Base-by-base conservation (phyloP, 1,284 basidiomycete genomes). In the Ustilago curta region DNA sequence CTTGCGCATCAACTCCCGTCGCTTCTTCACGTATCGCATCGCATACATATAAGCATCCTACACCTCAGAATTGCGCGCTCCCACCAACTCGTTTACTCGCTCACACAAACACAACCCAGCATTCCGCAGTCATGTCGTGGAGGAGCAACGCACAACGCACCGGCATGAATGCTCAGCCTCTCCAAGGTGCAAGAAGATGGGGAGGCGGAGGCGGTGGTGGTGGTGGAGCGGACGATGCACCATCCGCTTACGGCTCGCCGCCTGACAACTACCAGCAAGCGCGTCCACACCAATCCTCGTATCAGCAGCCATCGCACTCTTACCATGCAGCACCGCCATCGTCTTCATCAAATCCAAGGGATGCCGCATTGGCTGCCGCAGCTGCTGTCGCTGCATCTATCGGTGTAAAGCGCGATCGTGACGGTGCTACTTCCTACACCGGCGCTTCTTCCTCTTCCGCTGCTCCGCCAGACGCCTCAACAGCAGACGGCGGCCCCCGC, bases 161-260 rank as follows among this genome's bases (percentile, higher is more conserved):
- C 19, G 83, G 83, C 62, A 80, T 82, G 76, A 84, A 84, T 53
- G 82, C 78, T 7, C 73, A 77, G 60, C 82, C 82, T 4, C 72
- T 84, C 8, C 76, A 76, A 25, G 67, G 68, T 19, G 56, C 71
- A 16, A 74, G 81, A 19, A 66, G 82, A 19, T 82, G 80, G 80
- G 81, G 83, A 3, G 80, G 78, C 12, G 76, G 70, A 5, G 73
- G 62, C n/a, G 61, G 70, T 16, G 76, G 58, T 12, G 59, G 40
- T 9, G 68, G 60, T 27, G 54, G 35, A 18, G 8, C 43, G 1
- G 44, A 40, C 25, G 49, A 12, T 18, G 40, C 27, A 19, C 48
- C 61, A 3, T 54, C 57, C 35, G 45, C 45, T 32, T 60, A 57
- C 21, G 57, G 59, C 8, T 56, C 62, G 19, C 49, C 58, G 8